phyloP scores from a whole-genome alignment of 345 rosid species.

The Salix suchowensis region DNA sequence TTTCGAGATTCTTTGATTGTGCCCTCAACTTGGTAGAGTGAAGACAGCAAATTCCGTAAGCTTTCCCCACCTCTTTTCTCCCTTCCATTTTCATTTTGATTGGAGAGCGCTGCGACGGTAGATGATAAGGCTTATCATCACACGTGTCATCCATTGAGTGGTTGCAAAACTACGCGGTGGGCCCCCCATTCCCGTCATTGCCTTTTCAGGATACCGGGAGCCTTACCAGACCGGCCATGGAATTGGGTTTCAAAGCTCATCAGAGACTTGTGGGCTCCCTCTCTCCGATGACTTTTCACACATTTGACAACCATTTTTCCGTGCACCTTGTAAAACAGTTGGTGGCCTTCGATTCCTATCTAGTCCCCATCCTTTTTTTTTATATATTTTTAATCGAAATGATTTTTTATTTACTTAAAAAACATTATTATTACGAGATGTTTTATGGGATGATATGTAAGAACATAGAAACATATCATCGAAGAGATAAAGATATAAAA shows the following conservation, averaged over 20 bases:
- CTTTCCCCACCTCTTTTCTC: neutral
- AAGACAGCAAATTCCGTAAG: constrained; percentile 2
- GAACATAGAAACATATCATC: too few relatives aligned
- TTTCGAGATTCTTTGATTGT: neutral
- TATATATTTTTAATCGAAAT: too few relatives aligned
- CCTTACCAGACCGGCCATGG: constrained; percentile 17
- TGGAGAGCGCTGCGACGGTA: neutral
- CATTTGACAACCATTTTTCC: neutral
- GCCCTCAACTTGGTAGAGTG: constrained; percentile 4
- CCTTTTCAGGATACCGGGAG: constrained; percentile 18
- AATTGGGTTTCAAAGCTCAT: neutral
- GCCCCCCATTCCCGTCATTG: neutral
- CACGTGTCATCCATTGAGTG: constrained; percentile 18
- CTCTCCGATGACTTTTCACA: neutral
- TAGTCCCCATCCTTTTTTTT: neutral
- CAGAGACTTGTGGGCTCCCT: constrained; percentile 21
- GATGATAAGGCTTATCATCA: constrained; percentile 16
- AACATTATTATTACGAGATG: too few relatives aligned
- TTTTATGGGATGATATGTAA: too few relatives aligned
- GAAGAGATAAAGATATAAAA: too few relatives aligned
- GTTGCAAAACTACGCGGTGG: neutral
- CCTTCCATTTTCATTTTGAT: neutral
- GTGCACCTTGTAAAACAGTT: neutral
- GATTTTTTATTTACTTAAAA: too few relatives aligned
- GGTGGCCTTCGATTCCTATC: too few relatives aligned